These are phyloP conservation scores for Cryptococcus sp. DNA, from an alignment of 1,284 basidiomycete genomes.

Conservation along the genomic window DNA sequence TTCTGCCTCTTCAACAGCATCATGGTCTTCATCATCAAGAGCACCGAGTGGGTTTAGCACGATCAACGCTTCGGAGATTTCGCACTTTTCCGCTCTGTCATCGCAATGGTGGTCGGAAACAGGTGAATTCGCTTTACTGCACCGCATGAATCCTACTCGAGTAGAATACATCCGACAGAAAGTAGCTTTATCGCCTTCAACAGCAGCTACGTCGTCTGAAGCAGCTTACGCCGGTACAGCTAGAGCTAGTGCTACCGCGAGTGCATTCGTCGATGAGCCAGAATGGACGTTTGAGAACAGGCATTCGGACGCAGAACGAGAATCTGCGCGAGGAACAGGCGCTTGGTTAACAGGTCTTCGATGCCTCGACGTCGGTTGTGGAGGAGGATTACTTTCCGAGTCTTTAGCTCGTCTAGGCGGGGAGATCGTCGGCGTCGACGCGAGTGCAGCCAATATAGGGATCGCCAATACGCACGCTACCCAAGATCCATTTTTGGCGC, in stretches of 20 bases:
- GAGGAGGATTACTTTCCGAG: slow-evolving; percentile 93
- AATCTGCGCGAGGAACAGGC: slow-evolving; percentile 31
- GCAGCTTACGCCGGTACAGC: too few relatives aligned
- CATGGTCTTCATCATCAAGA: slow-evolving; percentile 2
- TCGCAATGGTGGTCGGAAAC: slow-evolving; percentile 96
- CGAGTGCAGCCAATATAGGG: slow-evolving; percentile 79
- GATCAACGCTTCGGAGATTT: slow-evolving; percentile 79
- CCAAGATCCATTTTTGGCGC: slow-evolving; percentile 66
- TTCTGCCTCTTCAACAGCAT: neutral
- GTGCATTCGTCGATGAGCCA: slow-evolving; percentile 56
- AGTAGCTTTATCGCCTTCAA: slow-evolving; percentile 59
- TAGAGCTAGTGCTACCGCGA: too few relatives aligned
- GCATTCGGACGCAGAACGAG: slow-evolving; percentile 49
- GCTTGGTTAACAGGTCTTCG: slow-evolving; percentile 64
- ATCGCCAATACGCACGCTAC: slow-evolving; percentile 83
- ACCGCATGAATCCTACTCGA: slow-evolving; percentile 93
- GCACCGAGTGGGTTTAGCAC: slow-evolving; percentile 45
- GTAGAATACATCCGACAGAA: slow-evolving; percentile 84
- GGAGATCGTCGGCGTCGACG: slow-evolving; percentile 83
- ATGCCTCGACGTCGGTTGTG: slow-evolving; percentile 86
- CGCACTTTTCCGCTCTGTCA: slow-evolving; percentile 88
- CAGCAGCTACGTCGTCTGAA: neutral
- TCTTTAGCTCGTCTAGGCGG: slow-evolving; percentile 86
- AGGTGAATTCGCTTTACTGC: slow-evolving; percentile 86
- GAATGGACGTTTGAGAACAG: slow-evolving; percentile 44